Conservation (phyloP, 148 eudicot species). For the Chenopodium album region DNA sequence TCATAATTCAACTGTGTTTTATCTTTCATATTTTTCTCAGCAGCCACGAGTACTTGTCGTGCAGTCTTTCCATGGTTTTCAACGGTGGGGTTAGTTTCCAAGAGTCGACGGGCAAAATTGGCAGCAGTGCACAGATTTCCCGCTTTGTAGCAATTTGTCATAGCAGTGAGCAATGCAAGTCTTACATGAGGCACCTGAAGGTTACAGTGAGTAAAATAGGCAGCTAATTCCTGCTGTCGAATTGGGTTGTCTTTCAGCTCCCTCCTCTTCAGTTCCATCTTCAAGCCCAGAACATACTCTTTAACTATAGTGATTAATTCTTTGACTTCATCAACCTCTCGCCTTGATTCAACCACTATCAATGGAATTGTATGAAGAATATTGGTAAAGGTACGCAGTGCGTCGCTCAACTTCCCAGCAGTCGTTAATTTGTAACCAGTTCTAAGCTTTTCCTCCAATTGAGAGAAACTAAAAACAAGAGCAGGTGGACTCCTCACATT, state of each 20-base stretch:
- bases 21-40: slow-evolving; percentile 85
- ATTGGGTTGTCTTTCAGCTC: slow-evolving; percentile 53
- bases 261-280: slow-evolving; percentile 49
- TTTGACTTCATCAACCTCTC: slow-evolving; percentile 55
- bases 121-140: slow-evolving; percentile 69
- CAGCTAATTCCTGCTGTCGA: slow-evolving; percentile 93
- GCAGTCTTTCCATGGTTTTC: slow-evolving; percentile 74
- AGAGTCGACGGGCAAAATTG: slow-evolving; percentile 77
- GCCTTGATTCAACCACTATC: slow-evolving; percentile 45
- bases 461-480: slow-evolving; percentile 42
- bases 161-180: slow-evolving; percentile 77
- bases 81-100: slow-evolving; percentile 71
- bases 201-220: slow-evolving; percentile 94
- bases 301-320: slow-evolving; percentile 43
- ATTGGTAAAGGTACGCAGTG: slow-evolving; percentile 37
- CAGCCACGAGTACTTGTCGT: slow-evolving; percentile 75
- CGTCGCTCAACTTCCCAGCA: slow-evolving; percentile 42
- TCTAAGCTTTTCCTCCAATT: slow-evolving; percentile 48
- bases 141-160: slow-evolving; percentile 70
- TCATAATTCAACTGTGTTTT: slow-evolving; percentile 73
- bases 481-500: slow-evolving; percentile 50
- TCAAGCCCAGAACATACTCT: slow-evolving; percentile 48
- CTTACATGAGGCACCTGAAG: slow-evolving; percentile 85
- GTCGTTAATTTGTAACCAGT: slow-evolving; percentile 44
- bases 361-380: slow-evolving; percentile 45